These are phyloP conservation scores for Tetrapisispora arboricola DNA, from an alignment of 805 yeast genomes.

Conservation along the genomic window DNA sequence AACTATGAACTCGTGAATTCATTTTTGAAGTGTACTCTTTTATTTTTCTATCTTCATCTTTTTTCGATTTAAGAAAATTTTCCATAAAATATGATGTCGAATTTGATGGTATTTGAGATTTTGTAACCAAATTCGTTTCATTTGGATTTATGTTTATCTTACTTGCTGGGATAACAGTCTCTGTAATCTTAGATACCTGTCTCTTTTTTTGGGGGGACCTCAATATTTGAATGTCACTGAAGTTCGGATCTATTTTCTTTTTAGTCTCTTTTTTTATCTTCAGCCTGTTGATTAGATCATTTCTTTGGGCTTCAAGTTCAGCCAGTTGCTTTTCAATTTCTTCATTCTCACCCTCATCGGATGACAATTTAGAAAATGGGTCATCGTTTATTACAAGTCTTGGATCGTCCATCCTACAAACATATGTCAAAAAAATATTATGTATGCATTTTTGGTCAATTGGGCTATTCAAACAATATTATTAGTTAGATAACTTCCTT, in stretches of 20 bases:
- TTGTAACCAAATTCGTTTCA: conserved; percentile 6
- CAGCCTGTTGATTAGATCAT: conserved; percentile 20
- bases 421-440: no score
- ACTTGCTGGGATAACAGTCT: no score
- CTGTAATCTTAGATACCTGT: no score
- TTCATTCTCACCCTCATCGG: conserved; percentile 17
- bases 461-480: no score
- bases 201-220: conserved; percentile 26
- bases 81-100: conserved; percentile 28
- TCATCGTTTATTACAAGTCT: conserved; percentile 15
- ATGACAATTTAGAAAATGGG: conserved; percentile 13
- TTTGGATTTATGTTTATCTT: conserved; percentile 10
- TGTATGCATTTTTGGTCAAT: no score
- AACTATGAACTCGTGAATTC: conserved; percentile 32
- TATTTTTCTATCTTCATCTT: conserved; percentile 16
- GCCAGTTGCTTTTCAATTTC: conserved; percentile 15
- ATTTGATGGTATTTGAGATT: conserved; percentile 2
- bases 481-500: no score
- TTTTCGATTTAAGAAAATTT: conserved; percentile 21
- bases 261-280: conserved; percentile 10
- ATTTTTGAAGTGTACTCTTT: conserved; percentile 20
- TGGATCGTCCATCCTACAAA: conserved; percentile 24
- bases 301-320: conserved; percentile 20
- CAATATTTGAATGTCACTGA: conserved; percentile 17
- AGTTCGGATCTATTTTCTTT: conserved; percentile 15